A percentile compares a stretch with the other conserved stretches of the same genome.
These are phyloP conservation scores for Collariella sp. DNA, from an alignment of 495 filamentous ascomycete genomes.

Conservation along the genomic window DNA sequence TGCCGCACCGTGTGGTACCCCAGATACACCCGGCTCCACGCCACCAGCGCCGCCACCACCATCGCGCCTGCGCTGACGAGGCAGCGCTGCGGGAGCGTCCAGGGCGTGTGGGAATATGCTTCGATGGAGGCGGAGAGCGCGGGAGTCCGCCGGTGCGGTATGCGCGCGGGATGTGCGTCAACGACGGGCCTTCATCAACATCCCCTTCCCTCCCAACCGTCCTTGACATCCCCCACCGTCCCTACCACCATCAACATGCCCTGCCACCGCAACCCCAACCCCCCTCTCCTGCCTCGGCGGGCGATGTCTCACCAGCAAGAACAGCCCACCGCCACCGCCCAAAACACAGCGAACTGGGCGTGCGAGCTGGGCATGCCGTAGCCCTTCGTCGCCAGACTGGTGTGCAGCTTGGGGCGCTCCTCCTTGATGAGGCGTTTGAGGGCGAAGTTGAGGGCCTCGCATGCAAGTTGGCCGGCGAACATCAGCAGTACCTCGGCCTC, in stretches of 20 bases:
- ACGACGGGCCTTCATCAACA: neutral
- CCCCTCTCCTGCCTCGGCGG: slow-evolving; percentile 29
- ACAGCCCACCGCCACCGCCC: slow-evolving; percentile 74
- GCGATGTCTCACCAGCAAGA: slow-evolving; percentile 68
- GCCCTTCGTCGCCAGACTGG: slow-evolving; percentile 58
- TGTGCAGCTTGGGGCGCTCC: slow-evolving; percentile 70
- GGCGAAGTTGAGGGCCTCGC: slow-evolving; percentile 86
- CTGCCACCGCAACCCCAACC: neutral
- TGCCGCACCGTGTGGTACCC: slow-evolving; percentile 88
- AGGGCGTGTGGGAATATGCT: slow-evolving; percentile 38
- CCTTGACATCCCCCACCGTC: neutral
- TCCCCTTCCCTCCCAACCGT: neutral
- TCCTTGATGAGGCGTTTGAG: slow-evolving; percentile 89
- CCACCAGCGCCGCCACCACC: slow-evolving; percentile 57
- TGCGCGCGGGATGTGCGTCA: neutral
- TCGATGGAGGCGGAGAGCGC: slow-evolving; percentile 17
- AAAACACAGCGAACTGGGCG: slow-evolving; percentile 88
- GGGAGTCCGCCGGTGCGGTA: slow-evolving; percentile 14
- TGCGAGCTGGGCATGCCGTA: slow-evolving; percentile 99
- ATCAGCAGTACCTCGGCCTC: slow-evolving; percentile 86
- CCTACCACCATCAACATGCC: neutral
- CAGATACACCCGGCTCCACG: slow-evolving; percentile 76
- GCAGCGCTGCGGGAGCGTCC: slow-evolving; percentile 49
- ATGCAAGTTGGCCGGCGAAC: slow-evolving; percentile 84
- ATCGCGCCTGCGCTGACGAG: slow-evolving; percentile 50